Evolutionary conservation across 345 rosid genomes (phyloP), one percentile per base, ranked within the genome.

Genomic region (Eucalyptus curtisii): DNA sequence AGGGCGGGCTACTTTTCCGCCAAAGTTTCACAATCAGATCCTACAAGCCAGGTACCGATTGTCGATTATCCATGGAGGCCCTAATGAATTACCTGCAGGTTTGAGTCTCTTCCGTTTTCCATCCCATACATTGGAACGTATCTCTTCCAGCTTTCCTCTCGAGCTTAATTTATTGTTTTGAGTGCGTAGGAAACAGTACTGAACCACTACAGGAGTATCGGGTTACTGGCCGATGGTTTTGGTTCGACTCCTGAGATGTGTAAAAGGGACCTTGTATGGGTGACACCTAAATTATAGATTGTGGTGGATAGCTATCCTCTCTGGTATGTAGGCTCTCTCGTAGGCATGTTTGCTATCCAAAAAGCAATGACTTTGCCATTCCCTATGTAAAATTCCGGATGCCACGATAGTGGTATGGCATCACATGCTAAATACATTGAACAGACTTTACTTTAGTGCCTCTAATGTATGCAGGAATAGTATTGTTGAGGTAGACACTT

Each of bases 201-300:
- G 13, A 91, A 90, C 81, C 92, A 93, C 86, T 15, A 3, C 6
- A 88, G 52, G 85, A 44, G 37, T 24, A 7, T 57, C 5, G 90
- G 91, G 33, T 4, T 90, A 42, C 6, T 59, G 15, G 92, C 82
- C 1, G 89, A 90, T 76, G 94, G 92, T 7, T 89, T 91, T 50
- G 93, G 92, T 31, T 87, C 86, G 49, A 88, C 93, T 33, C 49
- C 22, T 22, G 91, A 89, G 86, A 93, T 91, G 92, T 37, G 47
- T 19, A 82, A 22, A 86, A 88, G 87, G 44, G 52, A 90, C 82
- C 82, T 92, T 49, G 88, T 87, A 13, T 90, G 93, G 92, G 90
- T 92, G 13, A 13, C 87, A 42, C 40, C 45, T 33, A 85, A n/a
- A 80, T 45, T 64, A 31, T 86, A 89, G 27, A 81, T 90, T 19